phyloP scores from a whole-genome alignment of 305 asterid species.

The Fraxinus paxiana region DNA sequence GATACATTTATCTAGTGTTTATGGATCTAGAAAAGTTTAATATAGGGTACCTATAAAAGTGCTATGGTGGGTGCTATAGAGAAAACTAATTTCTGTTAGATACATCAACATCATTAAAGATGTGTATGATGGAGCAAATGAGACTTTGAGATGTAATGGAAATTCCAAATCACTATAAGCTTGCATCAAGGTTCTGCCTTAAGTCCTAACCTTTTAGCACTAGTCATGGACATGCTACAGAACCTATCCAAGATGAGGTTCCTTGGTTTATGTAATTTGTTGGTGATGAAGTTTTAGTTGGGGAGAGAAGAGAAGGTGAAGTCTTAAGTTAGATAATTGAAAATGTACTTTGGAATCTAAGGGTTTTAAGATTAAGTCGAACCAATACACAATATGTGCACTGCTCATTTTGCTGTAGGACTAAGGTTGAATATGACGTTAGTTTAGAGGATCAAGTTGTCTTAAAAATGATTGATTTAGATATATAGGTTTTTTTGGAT shows the following conservation, averaged over 20 bases:
- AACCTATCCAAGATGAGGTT: background rate
- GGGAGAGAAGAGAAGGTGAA: background rate
- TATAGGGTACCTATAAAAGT: background rate
- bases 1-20: background rate
- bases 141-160: background rate
- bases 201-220: background rate
- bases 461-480: background rate
- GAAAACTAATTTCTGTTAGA: background rate
- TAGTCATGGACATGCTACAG: background rate
- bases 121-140: background rate
- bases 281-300: background rate
- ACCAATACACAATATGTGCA: background rate
- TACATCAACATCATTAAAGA: background rate
- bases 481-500: background rate
- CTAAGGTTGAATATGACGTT: background rate
- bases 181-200: background rate
- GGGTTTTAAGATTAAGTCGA: background rate
- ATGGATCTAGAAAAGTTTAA: background rate
- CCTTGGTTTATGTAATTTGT: background rate
- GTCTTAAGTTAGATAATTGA: background rate
- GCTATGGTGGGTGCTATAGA: background rate
- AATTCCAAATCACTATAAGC: background rate
- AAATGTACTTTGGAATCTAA: background rate
- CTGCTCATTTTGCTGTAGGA: background rate
- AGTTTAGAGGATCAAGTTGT: background rate